Conservation (phyloP, 2,329 filamentous ascomycete genomes). For the Fusarium ramigenum region DNA sequence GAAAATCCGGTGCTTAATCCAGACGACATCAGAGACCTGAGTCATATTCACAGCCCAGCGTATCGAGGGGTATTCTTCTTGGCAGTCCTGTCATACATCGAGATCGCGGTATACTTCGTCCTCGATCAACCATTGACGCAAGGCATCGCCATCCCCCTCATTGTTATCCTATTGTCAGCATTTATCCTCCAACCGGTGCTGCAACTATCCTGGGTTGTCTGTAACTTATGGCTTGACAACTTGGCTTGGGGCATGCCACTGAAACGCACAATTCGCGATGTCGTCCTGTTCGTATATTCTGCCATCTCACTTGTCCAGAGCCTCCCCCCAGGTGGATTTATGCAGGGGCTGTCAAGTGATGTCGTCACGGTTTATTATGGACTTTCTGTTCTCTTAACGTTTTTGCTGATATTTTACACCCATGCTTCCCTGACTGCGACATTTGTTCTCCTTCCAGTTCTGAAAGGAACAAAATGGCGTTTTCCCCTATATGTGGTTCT, state of each 20-base stretch:
- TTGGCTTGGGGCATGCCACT: accelerated
- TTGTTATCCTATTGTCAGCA: too few species aligned
- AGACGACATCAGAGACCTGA: not conserved
- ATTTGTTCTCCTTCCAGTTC: accelerated
- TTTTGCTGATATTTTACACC: not conserved
- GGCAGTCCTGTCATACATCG: not conserved
- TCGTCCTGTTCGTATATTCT: not conserved
- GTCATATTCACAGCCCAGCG: accelerated
- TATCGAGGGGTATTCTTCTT: not conserved
- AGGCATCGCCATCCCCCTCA: too few species aligned
- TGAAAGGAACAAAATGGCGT: not conserved
- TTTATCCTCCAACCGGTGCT: accelerated
- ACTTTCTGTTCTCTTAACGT: too few species aligned
- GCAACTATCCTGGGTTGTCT: accelerated
- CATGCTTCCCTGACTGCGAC: not conserved
- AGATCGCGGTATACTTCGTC: not conserved
- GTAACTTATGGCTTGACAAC: not conserved
- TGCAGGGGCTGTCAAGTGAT: too few species aligned
- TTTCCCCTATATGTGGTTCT: accelerated
- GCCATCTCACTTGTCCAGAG: accelerated
- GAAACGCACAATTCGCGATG: not conserved
- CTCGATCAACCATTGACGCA: not conserved
- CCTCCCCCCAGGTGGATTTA: not conserved
- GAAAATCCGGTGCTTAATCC: too few species aligned
- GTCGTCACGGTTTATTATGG: too few species aligned